These are phyloP conservation scores for Nakazawaea molendinolei DNA, from an alignment of 805 yeast species.

Conservation along the genomic window DNA sequence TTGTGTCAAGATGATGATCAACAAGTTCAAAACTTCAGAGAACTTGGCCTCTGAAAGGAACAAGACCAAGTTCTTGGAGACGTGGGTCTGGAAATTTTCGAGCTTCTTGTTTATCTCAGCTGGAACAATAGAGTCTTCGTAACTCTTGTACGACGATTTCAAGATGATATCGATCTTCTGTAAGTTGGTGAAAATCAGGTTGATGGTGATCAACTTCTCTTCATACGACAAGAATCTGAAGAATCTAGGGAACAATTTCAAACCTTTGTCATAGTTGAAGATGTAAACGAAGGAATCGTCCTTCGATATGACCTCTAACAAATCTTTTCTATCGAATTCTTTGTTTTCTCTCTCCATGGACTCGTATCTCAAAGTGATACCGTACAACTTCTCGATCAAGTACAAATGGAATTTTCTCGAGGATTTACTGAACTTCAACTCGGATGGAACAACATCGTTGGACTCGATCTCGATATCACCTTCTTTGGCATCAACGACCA, in stretches of 20 bases:
- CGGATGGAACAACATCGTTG: constrained; percentile 23
- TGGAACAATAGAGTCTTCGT: constrained; percentile 40
- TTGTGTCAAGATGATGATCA: constrained; percentile 62
- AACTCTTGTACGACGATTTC: constrained; percentile 72
- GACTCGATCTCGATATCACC: constrained; percentile 23
- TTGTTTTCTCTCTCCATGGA: constrained; percentile 58
- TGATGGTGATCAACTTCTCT: constrained; percentile 70
- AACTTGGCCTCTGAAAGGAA: constrained; percentile 77
- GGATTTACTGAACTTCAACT: constrained; percentile 25
- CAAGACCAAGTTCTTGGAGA: constrained; percentile 77
- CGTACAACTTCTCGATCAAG: constrained; percentile 72
- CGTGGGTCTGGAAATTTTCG: constrained; percentile 73
- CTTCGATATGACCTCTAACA: constrained; percentile 50
- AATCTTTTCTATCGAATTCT: constrained; percentile 36
- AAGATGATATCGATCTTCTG: constrained; percentile 73
- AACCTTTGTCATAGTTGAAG: constrained; percentile 78
- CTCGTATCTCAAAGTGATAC: constrained; percentile 72
- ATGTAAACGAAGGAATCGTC: constrained; percentile 80
- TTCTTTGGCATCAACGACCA: constrained; percentile 55
- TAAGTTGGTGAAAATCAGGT: constrained; percentile 72
- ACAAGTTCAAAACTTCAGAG: constrained; percentile 69
- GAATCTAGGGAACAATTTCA: constrained; percentile 82
- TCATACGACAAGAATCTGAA: constrained; percentile 75
- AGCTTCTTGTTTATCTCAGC: constrained; percentile 49
- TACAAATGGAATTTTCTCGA: constrained; percentile 51